A percentile compares a stretch with the other conserved stretches of the same genome.
These are phyloP conservation scores for Tephrocybe sp. DNA, from an alignment of 768 basidiomycete genomes.

Conservation along the genomic window DNA sequence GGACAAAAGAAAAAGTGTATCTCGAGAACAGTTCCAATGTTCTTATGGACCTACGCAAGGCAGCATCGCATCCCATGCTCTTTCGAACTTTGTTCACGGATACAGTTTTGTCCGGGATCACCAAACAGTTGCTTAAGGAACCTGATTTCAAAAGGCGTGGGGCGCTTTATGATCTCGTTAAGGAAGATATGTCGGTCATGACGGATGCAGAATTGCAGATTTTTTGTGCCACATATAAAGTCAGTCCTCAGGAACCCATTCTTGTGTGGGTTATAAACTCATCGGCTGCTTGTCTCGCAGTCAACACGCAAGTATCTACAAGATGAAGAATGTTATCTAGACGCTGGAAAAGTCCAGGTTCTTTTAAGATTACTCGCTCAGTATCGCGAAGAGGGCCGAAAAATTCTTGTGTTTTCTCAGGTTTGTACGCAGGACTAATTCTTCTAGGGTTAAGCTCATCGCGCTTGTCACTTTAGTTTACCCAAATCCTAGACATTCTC, in stretches of 20 bases:
- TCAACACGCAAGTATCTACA: constrained; percentile 76
- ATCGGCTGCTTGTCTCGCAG: constrained; percentile 30
- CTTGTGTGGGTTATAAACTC: not conserved
- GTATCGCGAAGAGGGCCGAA: constrained; percentile 68
- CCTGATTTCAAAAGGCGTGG: constrained; percentile 87
- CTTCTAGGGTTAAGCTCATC: not conserved
- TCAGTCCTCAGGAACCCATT: constrained; percentile 34
- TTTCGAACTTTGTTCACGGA: constrained; percentile 88
- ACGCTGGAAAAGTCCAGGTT: constrained; percentile 85
- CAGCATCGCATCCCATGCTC: constrained; percentile 94
- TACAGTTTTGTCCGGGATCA: constrained; percentile 67
- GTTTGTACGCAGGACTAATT: constrained; percentile 36
- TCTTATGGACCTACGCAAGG: constrained; percentile 96
- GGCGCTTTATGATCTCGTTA: constrained; percentile 79
- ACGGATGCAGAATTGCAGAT: constrained; percentile 93
- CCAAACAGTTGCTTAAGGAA: constrained; percentile 85
- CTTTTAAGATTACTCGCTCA: constrained; percentile 69
- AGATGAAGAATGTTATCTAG: constrained; percentile 70
- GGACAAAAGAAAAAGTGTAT: constrained; percentile 65
- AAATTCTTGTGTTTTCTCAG: constrained; percentile 94
- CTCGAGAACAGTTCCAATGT: constrained; percentile 88
- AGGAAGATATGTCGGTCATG: constrained; percentile 99
- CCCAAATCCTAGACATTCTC: constrained; percentile 92
- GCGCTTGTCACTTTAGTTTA: constrained; percentile 59
- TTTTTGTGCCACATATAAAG: constrained; percentile 87